A percentile compares a stretch with the other conserved stretches of the same genome.
phyloP scores from a whole-genome alignment of 2,329 filamentous ascomycete species.

The Fusarium sp. region DNA sequence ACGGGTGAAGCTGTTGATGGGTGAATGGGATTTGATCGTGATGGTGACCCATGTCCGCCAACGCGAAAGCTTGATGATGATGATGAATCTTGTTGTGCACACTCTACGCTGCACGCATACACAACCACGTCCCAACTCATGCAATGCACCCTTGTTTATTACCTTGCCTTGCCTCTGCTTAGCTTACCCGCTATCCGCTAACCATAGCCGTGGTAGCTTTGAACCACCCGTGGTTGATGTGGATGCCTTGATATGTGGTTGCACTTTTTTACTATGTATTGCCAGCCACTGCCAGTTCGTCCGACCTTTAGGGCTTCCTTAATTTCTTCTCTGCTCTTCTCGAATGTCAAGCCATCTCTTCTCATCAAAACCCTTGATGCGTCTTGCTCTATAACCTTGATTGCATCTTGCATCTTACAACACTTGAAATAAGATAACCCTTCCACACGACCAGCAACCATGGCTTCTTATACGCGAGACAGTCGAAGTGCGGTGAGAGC shows the following conservation, averaged over 20 bases:
- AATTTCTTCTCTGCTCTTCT: constrained; percentile 21
- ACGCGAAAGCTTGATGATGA: constrained; percentile 28
- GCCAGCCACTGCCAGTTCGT: constrained; percentile 30
- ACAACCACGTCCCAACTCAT: constrained; percentile 9
- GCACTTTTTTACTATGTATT: constrained; percentile 31
- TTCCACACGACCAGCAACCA: constrained; percentile 14
- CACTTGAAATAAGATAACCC: background rate
- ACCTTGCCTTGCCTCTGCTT: constrained; percentile 12
- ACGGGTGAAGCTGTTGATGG: constrained; percentile 15
- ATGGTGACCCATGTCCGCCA: constrained; percentile 14
- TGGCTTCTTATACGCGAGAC: constrained; percentile 43
- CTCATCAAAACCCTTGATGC: constrained; percentile 20
- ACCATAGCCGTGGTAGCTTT: constrained; percentile 33
- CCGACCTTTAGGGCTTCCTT: constrained; percentile 16
- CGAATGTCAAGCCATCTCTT: constrained; percentile 29
- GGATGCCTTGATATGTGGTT: constrained; percentile 34
- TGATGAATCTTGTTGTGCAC: constrained; percentile 28
- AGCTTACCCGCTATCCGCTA: constrained; percentile 32
- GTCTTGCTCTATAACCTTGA: constrained; percentile 6
- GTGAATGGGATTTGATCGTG: constrained; percentile 5
- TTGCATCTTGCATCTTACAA: background rate
- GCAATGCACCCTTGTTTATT: constrained; percentile 27
- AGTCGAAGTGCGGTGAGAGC: constrained; percentile 40
- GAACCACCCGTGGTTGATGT: constrained; percentile 29
- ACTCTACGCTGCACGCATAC: background rate